Evolutionary conservation across 139 green algal genomes (phyloP).

Genomic region (Micromonas commoda): DNA sequence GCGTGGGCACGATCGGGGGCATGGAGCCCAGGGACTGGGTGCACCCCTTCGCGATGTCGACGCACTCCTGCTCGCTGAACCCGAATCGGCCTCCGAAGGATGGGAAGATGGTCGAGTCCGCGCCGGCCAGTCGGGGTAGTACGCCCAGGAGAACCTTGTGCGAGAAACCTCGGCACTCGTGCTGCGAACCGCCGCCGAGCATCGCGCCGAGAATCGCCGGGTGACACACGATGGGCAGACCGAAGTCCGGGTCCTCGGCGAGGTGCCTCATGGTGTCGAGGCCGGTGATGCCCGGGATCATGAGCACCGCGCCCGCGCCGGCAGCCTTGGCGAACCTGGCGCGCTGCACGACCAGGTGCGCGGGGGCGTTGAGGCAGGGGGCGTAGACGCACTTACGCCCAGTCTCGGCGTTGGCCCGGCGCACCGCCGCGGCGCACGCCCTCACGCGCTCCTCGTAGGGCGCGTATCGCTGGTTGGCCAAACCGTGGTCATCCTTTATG

Average conservation of each 20-base stretch:
- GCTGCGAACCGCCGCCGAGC: conserved; percentile 9
- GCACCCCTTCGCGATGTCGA: conserved; percentile 22
- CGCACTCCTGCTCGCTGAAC: conserved; percentile 34
- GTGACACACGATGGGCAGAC: conserved; percentile 36
- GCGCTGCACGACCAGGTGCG: conserved; percentile 27
- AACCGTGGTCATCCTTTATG: conserved; percentile 41
- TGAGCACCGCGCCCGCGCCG: conserved; percentile 32
- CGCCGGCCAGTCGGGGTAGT: conserved; percentile 25
- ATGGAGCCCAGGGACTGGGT: background rate
- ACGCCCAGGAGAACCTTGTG: conserved; percentile 22
- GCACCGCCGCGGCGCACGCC: conserved; percentile 18
- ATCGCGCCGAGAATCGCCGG: conserved; percentile 30
- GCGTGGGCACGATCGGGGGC: conserved; percentile 16
- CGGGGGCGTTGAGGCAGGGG: conserved; percentile 32
- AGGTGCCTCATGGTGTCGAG: conserved; percentile 33
- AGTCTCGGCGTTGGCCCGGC: conserved; percentile 33
- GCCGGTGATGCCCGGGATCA: conserved; percentile 38
- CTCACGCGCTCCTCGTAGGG: conserved; percentile 38
- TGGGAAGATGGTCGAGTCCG: conserved; percentile 37
- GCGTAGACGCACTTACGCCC: conserved; percentile 37
- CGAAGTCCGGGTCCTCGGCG: conserved; percentile 29
- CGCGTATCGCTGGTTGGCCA: conserved; percentile 35
- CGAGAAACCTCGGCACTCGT: conserved; percentile 25
- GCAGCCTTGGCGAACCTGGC: conserved; percentile 33
- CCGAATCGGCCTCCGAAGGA: conserved; percentile 34